phyloP scores from a whole-genome alignment of 78 protist species.

The Neovahlkampfia damariscottae region DNA sequence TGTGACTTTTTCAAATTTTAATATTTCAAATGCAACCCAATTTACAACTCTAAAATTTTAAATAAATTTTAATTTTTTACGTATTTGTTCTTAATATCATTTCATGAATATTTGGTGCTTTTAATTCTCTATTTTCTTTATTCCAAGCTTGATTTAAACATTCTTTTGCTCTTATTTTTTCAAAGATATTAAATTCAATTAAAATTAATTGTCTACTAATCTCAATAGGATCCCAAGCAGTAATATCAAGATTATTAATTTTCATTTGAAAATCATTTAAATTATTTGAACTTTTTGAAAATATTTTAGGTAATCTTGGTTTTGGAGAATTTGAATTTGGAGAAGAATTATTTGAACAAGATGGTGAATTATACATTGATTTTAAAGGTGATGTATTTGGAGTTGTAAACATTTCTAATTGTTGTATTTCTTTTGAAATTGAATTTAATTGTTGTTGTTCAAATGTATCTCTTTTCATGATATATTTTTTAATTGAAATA shows the following conservation, averaged over 20 bases:
- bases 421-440: neutral
- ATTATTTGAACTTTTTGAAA: neutral
- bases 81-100: conserved; percentile 18
- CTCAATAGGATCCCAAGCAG: no score
- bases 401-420: neutral
- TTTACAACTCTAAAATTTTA: no score
- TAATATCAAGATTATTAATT: neutral
- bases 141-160: conserved; percentile 18
- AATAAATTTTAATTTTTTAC: no score
- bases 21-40: conserved; percentile 40
- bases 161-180: conserved; percentile 18
- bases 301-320: neutral
- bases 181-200: conserved; percentile 9
- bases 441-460: neutral
- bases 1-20: neutral
- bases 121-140: neutral
- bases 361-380: neutral
- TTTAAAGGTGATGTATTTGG: neutral
- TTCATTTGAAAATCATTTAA: neutral
- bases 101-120: conserved; percentile 14
- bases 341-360: neutral
- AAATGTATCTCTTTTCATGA: neutral
- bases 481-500: neutral
- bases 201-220: conserved; percentile 23
- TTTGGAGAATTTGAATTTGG: neutral